phyloP scores from a whole-genome alignment of 345 rosid species.

The Moricandia arvensis region DNA sequence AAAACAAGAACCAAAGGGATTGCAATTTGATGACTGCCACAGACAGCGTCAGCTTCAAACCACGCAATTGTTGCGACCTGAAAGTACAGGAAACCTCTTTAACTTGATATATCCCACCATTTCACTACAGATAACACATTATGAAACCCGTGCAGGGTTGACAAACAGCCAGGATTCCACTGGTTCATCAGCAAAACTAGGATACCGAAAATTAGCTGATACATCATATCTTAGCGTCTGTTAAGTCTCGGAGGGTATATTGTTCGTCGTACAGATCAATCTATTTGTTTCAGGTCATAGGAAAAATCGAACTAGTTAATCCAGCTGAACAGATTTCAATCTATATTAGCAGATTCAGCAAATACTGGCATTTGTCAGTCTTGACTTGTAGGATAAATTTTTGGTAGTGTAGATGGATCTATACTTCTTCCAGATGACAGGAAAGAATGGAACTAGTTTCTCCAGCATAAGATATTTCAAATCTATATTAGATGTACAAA shows the following conservation, averaged over 20 bases:
- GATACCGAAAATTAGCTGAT: neutral
- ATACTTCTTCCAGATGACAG: neutral
- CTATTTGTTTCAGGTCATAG: neutral
- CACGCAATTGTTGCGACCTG: slow-evolving; percentile 98
- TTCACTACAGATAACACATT: neutral
- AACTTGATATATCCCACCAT: neutral
- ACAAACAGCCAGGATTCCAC: slow-evolving; percentile 6
- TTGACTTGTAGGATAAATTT: neutral
- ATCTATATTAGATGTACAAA: slow-evolving; percentile 5
- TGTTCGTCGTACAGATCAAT: neutral
- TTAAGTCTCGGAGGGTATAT: neutral
- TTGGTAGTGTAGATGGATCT: neutral
- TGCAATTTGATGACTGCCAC: slow-evolving; percentile 90
- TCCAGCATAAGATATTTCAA: neutral
- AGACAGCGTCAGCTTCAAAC: slow-evolving; percentile 98
- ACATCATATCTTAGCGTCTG: neutral
- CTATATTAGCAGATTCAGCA: neutral
- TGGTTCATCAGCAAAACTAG: slow-evolving; percentile 1
- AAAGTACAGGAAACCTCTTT: slow-evolving; percentile 30
- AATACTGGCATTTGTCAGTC: neutral
- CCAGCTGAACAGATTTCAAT: neutral
- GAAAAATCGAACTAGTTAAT: slow-evolving; percentile 11
- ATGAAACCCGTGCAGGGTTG: neutral
- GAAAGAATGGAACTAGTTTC: slow-evolving; percentile 12
- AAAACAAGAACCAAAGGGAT: slow-evolving; percentile 87